phyloP scores from a whole-genome alignment of 2,329 filamentous ascomycete genomes.

The Penicillium sp. region DNA sequence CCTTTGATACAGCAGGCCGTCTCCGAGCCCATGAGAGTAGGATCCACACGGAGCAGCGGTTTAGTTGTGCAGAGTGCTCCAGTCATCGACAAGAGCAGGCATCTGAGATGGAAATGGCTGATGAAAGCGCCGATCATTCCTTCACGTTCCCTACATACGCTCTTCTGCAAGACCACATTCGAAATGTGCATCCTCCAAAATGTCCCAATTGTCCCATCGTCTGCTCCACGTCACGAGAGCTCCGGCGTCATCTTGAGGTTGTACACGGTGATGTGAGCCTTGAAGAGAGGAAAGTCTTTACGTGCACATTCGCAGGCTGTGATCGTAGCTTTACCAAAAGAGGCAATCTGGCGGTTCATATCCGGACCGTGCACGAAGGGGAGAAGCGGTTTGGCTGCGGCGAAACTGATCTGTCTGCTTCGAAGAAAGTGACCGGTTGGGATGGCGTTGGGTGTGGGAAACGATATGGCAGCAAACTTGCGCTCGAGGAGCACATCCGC shows the following conservation, averaged over 20 bases:
- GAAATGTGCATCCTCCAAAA: constrained; percentile 65
- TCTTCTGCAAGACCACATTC: constrained; percentile 70
- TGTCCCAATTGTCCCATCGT: constrained; percentile 72
- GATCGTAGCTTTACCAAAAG: constrained; percentile 74
- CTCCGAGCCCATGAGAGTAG: constrained; percentile 69
- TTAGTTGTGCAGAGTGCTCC: constrained; percentile 74
- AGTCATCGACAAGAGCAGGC: constrained; percentile 40
- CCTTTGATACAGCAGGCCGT: constrained; percentile 70
- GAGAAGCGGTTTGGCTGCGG: constrained; percentile 75
- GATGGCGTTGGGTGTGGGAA: constrained; percentile 67
- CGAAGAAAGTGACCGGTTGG: constrained; percentile 63
- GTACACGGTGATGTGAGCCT: constrained; percentile 62
- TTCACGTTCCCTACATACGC: constrained; percentile 69
- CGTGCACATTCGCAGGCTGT: constrained; percentile 65
- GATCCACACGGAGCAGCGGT: constrained; percentile 66
- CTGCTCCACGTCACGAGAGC: constrained; percentile 63
- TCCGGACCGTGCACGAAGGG: constrained; percentile 73
- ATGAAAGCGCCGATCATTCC: constrained; percentile 23
- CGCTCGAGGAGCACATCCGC: constrained; percentile 79
- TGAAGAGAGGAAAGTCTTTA: constrained; percentile 62
- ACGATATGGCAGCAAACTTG: constrained; percentile 71
- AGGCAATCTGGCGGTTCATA: constrained; percentile 78
- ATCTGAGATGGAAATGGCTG: constrained; percentile 26
- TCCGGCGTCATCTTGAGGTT: constrained; percentile 75
- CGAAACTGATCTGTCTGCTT: constrained; percentile 58